phyloP scores from a whole-genome alignment of 176 grass and related monocot genomes.

The Musa troglodytarum region DNA sequence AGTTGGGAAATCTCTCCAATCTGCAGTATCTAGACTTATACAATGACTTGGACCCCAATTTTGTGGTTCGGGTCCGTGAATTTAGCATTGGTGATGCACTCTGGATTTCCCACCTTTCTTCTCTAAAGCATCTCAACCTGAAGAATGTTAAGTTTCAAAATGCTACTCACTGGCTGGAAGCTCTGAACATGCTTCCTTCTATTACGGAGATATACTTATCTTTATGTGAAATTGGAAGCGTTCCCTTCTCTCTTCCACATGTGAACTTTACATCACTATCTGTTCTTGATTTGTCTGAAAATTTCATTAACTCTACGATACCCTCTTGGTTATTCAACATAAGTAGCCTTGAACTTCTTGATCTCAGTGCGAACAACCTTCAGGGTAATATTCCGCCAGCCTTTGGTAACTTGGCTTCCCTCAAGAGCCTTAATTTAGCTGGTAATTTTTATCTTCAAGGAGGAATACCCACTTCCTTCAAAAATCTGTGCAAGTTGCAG shows the following conservation, averaged over 20 bases:
- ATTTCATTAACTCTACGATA: background rate
- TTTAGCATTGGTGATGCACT: background rate
- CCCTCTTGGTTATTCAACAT: constrained; percentile 1
- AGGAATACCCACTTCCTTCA: background rate
- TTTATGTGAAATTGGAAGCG: background rate
- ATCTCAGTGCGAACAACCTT: background rate
- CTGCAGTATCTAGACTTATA: background rate
- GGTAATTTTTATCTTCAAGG: background rate
- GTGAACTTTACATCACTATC: constrained; percentile 4
- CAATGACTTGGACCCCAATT: background rate
- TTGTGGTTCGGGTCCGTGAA: background rate
- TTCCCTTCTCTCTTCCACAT: background rate
- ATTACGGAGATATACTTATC: background rate
- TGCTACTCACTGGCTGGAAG: background rate
- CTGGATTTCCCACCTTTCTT: background rate
- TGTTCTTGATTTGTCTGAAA: background rate
- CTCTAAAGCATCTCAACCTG: background rate
- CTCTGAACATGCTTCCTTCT: background rate
- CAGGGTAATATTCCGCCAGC: background rate
- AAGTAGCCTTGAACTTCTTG: background rate
- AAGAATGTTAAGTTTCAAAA: background rate
- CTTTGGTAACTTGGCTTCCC: background rate
- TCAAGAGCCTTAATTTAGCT: background rate
- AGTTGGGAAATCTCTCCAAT: background rate
- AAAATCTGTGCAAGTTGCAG: background rate